Conservation (phyloP, 129 eudicot species). For the Tanacetum coccineum region DNA sequence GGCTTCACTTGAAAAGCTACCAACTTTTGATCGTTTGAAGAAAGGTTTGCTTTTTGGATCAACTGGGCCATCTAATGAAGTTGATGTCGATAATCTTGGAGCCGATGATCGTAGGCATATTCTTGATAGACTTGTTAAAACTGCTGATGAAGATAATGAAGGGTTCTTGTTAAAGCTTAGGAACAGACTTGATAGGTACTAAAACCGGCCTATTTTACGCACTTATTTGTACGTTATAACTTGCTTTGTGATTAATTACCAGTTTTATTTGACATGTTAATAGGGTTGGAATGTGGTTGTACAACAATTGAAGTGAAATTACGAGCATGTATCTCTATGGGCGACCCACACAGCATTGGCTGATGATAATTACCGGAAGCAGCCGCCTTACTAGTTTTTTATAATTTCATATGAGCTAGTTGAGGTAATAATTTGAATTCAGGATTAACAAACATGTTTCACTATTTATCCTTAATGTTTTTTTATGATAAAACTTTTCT, state of each 20-base stretch:
- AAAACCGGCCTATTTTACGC: too few relatives aligned
- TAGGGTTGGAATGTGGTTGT: conserved; percentile 77
- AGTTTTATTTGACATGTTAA: too few relatives aligned
- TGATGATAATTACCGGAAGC: conserved; percentile 54
- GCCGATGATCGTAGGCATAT: conserved; percentile 41
- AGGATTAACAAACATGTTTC: not conserved
- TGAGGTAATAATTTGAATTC: conserved; percentile 42
- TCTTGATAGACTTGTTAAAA: conserved; percentile 54
- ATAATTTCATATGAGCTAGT: conserved; percentile 40
- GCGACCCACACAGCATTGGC: too few relatives aligned
- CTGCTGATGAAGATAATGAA: conserved; percentile 69
- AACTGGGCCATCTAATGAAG: conserved; percentile 46
- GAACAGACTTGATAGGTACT: conserved; percentile 55
- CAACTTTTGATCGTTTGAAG: conserved; percentile 67
- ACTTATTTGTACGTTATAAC: too few relatives aligned
- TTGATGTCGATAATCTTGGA: conserved; percentile 59
- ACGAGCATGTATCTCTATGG: conserved; percentile 61
- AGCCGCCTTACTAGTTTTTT: conserved; percentile 69
- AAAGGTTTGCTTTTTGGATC: conserved; percentile 69
- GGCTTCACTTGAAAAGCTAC: conserved; percentile 88
- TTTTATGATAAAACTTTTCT: not conserved
- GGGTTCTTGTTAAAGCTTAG: conserved; percentile 60
- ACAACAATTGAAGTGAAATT: conserved; percentile 79
- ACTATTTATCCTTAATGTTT: not conserved
- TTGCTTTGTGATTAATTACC: too few relatives aligned